phyloP scores from a whole-genome alignment of 257 asterid genomes.

The Solanum verrucosum region DNA sequence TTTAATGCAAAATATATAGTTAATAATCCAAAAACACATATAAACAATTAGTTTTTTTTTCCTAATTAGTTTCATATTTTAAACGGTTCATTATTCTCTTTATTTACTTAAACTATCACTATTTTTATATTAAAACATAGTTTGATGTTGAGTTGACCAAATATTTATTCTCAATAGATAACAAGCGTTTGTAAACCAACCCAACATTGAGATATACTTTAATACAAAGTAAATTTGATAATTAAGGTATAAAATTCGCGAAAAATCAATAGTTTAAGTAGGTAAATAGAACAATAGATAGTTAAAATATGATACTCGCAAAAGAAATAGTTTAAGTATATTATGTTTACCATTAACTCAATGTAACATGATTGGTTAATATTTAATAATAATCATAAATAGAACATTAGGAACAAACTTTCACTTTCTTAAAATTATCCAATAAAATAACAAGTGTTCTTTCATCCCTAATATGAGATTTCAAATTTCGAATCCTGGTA shows the following conservation, averaged over 20 bases:
- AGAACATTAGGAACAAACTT: neutral
- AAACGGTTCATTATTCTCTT: neutral
- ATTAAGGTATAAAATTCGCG: neutral
- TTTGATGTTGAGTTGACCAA: neutral
- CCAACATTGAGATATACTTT: neutral
- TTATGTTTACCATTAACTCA: neutral
- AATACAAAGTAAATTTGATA: neutral
- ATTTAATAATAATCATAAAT: neutral
- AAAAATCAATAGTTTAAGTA: fast-evolving
- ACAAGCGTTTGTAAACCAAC: neutral
- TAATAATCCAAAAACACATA: neutral
- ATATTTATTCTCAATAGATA: neutral
- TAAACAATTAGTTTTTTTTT: too few relatives aligned
- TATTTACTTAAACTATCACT: neutral
- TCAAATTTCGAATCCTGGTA: fast-evolving
- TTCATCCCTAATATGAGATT: fast-evolving
- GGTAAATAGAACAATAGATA: neutral
- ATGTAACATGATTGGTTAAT: neutral
- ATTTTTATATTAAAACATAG: neutral
- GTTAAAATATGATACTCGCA: neutral
- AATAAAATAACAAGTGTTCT: neutral
- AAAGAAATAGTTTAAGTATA: neutral
- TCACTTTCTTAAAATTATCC: neutral
- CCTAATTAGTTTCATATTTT: neutral
- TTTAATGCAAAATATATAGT: neutral